Evolutionary conservation across 371 early-diverging fungal species (phyloP), one percentile per base, ranked within the genome.

Genomic region (Rhizopus microsporus): DNA sequence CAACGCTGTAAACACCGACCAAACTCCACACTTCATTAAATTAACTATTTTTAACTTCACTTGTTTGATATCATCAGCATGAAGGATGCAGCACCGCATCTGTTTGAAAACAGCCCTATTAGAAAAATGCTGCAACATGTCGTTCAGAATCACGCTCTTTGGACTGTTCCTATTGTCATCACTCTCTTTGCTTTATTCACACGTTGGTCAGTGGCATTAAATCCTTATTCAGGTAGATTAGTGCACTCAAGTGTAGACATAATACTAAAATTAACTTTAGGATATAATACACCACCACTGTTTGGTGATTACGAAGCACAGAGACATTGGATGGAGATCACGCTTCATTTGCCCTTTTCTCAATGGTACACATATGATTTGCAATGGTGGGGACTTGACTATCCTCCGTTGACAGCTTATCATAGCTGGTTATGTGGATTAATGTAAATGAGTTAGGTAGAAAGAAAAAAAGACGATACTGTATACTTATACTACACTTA

Each of bases 271-370:
- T 42, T 34, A 31, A 7, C 32, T 30, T 16, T 23, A 78, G 77
- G 72, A 16, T 67, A 51, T 38, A 68, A 70, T 29, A 75, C 69
- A 9, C 88, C 91, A 4, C 98, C 96, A 9, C 68, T 90, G 66
- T 91, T 70, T 71, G 98, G 98, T 32, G 98, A 98, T 75, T 98
- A 93, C 74, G 97, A 98, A 65, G 97, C 98, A 4, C 98, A 98
- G 65, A 81, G 98, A 29, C 97, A 98, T 71, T 98, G 96, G 96
- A 89, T 98, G 88, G 96, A 97, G 69, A 73, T 97, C 34, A 95
- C 97, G 0, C 62, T 73, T 4, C 87, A 93, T 59, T 66, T 95
- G 47, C 93, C 95, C 0, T 59, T 79, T 10, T 63, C 65, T 9
- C 65, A 88, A 57, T 98, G 98, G 98, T 98, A 98, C 69, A 75